Base-by-base conservation (phyloP, 306 rosid species). In the Myrica gale region DNA sequence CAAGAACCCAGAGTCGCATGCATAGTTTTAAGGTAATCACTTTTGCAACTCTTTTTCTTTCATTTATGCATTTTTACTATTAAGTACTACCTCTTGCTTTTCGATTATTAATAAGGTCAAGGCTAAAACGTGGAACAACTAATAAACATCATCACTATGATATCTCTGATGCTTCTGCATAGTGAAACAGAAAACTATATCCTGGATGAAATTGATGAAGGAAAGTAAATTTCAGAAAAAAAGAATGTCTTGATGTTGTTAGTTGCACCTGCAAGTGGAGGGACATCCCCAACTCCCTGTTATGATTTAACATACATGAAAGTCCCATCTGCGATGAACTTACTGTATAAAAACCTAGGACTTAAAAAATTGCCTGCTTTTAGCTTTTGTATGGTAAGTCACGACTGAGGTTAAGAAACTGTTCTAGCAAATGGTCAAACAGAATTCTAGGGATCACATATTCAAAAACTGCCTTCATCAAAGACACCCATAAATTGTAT, bases 1-100 rank as follows among this genome's bases (percentile, higher is more conserved):
- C 97, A 0, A 88, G 96, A 80, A 90, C 97, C 73, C 96, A 87
- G 75, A 84, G 88, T 74, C 90, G 84, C 73, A 90, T 95, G 90
- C 74, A 82, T 43, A 95, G 97, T 83, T 95, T 92, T 60, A 90
- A 88, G 97, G 99, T 92, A 88, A 60, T 74, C 37, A 39, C 72
- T 48, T 54, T 44, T 9, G 5, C 46, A 65, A 21, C 26, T 9
- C 32, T 42, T 65, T 41, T 42, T 9, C 70, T 65, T 41, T 41
- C 47, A 8, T 42, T 15, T 13, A 32, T 32, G 41, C 3, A 48
- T 10, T 12, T 41, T 42, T 65, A 48, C 23, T 65, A 65, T 32
- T 12, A 41, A 65, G 46, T 41, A 6, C 48, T 6, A 62, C 12
- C 21, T 62, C 39, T 39, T 62, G 0, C 46, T 16, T 39, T 15